These are phyloP conservation scores for Phytopythium chamaehyphon DNA, from an alignment of 352 stramenopile genomes.

Conservation along the genomic window DNA sequence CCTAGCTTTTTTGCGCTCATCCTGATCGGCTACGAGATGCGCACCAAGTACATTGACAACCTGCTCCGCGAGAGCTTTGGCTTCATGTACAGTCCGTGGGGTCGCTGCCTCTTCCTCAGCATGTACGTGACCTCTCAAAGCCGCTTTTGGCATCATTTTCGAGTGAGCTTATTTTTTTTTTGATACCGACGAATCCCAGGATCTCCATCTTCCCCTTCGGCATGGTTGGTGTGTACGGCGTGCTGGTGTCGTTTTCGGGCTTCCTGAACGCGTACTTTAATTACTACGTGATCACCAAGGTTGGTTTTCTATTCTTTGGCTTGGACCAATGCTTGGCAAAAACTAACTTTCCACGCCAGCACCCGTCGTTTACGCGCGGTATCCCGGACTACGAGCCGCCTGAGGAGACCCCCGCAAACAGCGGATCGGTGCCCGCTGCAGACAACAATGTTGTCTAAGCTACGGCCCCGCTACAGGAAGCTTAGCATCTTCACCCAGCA, in stretches of 20 bases:
- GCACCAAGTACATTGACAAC: constrained; percentile 61
- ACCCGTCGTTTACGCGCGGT: constrained; percentile 81
- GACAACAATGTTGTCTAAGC: constrained; percentile 37
- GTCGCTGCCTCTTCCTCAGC: constrained; percentile 80
- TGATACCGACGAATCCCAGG: constrained; percentile 19
- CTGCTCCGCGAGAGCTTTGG: constrained; percentile 76
- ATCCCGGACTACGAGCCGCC: constrained; percentile 81
- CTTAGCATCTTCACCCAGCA: too few relatives aligned
- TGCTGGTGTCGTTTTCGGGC: constrained; percentile 68
- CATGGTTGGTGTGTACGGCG: constrained; percentile 78
- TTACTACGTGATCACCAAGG: constrained; percentile 88
- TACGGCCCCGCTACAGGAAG: not conserved
- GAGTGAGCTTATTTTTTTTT: not conserved
- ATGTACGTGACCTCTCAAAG: constrained; percentile 42
- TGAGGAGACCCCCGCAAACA: constrained; percentile 35
- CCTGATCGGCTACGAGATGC: constrained; percentile 81
- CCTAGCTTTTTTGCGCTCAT: constrained; percentile 79
- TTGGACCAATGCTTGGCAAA: too few relatives aligned
- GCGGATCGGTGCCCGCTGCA: constrained; percentile 15
- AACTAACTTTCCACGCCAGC: constrained; percentile 19
- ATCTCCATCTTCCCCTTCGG: constrained; percentile 89
- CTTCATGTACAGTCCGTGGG: constrained; percentile 89
- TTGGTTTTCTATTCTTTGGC: constrained; percentile 10
- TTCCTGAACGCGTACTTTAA: constrained; percentile 90
- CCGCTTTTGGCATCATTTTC: too few relatives aligned